phyloP scores from a whole-genome alignment of 768 basidiomycete species.

The Collybia sp. region DNA sequence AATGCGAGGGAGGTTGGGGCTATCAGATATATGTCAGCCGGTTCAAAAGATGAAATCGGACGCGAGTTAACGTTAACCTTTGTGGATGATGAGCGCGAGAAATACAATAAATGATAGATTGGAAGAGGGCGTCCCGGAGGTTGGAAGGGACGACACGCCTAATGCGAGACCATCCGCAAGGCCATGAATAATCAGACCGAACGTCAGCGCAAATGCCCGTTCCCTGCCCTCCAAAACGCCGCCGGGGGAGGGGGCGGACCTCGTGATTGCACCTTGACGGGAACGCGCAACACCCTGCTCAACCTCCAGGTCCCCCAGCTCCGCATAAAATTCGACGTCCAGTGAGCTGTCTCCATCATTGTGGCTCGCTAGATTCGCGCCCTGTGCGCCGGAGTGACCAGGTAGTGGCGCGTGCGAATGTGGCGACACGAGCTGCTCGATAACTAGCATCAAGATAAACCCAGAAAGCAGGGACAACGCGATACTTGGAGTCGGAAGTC shows the following conservation, averaged over 20 bases:
- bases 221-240: slow-evolving; percentile 19
- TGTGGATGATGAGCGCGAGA: slow-evolving; percentile 87
- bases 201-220: slow-evolving; percentile 65
- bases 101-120: slow-evolving; percentile 82
- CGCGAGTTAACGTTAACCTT: slow-evolving; percentile 46
- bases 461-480: slow-evolving; percentile 64
- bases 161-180: slow-evolving; percentile 91
- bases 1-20: slow-evolving; percentile 91
- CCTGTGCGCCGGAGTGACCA: slow-evolving; percentile 17
- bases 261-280: slow-evolving; percentile 16
- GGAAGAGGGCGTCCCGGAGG: slow-evolving; percentile 25
- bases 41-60: background rate
- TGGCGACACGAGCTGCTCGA: slow-evolving; percentile 58
- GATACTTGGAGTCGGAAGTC: slow-evolving; percentile 47
- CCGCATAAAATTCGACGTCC: slow-evolving; percentile 53
- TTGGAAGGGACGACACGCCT: slow-evolving; percentile 63
- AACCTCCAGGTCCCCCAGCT: slow-evolving; percentile 53
- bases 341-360: slow-evolving; percentile 7
- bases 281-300: slow-evolving; percentile 26
- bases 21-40: slow-evolving; percentile 22
- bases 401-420: slow-evolving; percentile 39
- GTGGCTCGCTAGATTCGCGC: slow-evolving; percentile 21
- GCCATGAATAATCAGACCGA: slow-evolving; percentile 85
- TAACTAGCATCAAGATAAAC: slow-evolving; percentile 57
- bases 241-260: slow-evolving; percentile 6